Conservation (phyloP, 805 yeast species). For the Myxozyma melibiosi region DNA sequence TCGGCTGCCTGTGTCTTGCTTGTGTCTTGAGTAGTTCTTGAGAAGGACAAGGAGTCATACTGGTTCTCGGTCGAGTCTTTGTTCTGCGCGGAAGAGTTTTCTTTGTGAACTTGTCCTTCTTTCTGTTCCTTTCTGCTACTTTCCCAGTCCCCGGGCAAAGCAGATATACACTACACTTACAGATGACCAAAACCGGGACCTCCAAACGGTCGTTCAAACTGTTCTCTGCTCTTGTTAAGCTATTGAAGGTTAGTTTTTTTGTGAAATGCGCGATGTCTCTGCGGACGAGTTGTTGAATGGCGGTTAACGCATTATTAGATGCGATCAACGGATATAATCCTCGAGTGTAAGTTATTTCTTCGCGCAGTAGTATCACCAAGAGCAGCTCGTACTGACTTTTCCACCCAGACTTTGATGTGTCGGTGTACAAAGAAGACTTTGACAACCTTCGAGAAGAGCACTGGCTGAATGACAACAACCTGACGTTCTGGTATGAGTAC, state of each 20-base stretch:
- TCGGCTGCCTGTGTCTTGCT: too few relatives aligned
- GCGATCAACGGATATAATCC: constrained; percentile 28
- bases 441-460: constrained; percentile 61
- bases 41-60: too few relatives aligned
- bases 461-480: constrained; percentile 75
- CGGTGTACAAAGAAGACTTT: constrained; percentile 48
- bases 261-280: neutral
- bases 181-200: constrained; percentile 4
- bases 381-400: neutral
- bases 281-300: too few relatives aligned
- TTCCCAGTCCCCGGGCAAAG: too few relatives aligned
- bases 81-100: too few relatives aligned
- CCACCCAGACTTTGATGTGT: constrained; percentile 27
- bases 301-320: constrained; percentile 19
- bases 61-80: too few relatives aligned
- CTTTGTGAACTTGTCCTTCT: too few relatives aligned
- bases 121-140: too few relatives aligned
- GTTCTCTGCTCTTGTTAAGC: constrained; percentile 19
- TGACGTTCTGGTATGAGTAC: constrained; percentile 63
- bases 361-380: neutral
- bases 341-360: constrained; percentile 28
- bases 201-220: constrained; percentile 16
- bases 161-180: too few relatives aligned
- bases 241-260: constrained; percentile 14
- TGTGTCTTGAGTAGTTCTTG: too few relatives aligned